Base-by-base conservation (phyloP, 176 grass and related monocot genomes). In the Paspalum vaginatum region DNA sequence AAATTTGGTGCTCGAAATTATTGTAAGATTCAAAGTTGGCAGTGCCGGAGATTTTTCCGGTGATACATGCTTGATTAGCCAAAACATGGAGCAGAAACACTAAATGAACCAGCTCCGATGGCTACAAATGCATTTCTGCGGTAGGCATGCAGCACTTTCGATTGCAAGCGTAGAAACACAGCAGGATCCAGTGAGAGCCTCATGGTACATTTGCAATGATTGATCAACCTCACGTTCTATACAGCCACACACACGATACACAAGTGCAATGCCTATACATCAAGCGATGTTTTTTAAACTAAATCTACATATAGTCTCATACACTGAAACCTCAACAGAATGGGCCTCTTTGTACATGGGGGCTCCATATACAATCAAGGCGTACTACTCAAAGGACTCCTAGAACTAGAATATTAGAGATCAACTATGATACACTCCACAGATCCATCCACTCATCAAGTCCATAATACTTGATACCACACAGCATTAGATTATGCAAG, bases 341-440 rank as follows among this genome's bases (percentile, higher is more conserved):
- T 53, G 2, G 40, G 38, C 41, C 56, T 79, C 41, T 81, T 72
- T 78, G 55, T 89, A 81, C 87, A 84, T 52, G 53, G 43, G 72
- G 10, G 72, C 51, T 11, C 42, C n/a, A 54, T 68, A 81, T 76
- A 70, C 72, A 68, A 2, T 61, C 52, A 68, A 62, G 45, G 18
- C 39, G 45, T 5, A 84, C 54, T 61, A 69, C 15, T 69, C 8
- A n/a, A 76, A 48, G 11, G 32, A 43, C 50, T 5, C 42, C n/a
- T 85, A 76, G 6, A 76, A 11, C 47, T 76, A 85, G 60, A 85
- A 89, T 27, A 81, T 22, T 20, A 65, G 8, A 46, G 17, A 72
- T 48, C 47, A 85, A 51, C 64, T 57, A 56, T 26, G 8, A 71
- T 49, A 83, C 27, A 61, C n/a, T 67, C 11, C 13, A 49, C 42